phyloP scores from a whole-genome alignment of 768 basidiomycete genomes.

The Amylocystis lapponica region DNA sequence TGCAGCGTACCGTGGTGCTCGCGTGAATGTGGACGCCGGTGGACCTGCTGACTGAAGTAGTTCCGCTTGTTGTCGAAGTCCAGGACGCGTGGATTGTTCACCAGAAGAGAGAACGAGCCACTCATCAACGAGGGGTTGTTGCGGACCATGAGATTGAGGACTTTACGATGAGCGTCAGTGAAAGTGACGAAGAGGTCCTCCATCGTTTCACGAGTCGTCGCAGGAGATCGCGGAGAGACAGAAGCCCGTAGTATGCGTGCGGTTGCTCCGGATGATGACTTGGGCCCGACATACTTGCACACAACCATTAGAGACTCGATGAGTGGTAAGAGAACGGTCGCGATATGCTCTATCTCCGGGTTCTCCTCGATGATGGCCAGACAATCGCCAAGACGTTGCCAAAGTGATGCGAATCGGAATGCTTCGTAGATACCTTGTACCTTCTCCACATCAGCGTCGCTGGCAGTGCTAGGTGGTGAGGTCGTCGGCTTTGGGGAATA shows the following conservation, averaged over 20 bases:
- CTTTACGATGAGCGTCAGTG: constrained; percentile 88
- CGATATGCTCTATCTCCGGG: constrained; percentile 78
- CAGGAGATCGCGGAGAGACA: constrained; percentile 60
- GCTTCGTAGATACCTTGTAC: constrained; percentile 87
- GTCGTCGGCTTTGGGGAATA: constrained; percentile 58
- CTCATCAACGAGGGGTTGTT: constrained; percentile 98
- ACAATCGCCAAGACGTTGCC: constrained; percentile 88
- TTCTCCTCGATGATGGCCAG: constrained; percentile 77
- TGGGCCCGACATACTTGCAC: constrained; percentile 87
- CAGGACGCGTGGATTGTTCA: constrained; percentile 92
- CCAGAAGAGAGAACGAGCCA: constrained; percentile 93
- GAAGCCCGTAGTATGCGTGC: constrained; percentile 55
- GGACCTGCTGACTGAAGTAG: constrained; percentile 89
- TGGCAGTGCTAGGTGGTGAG: constrained; percentile 29
- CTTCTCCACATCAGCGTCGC: constrained; percentile 63
- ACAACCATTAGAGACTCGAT: constrained; percentile 99
- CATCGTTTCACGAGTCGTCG: constrained; percentile 69
- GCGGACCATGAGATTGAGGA: constrained; percentile 95
- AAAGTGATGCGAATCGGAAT: constrained; percentile 85
- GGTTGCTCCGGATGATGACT: constrained; percentile 38
- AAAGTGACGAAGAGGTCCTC: constrained; percentile 91
- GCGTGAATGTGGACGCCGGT: constrained; percentile 71
- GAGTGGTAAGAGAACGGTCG: constrained; percentile 86
- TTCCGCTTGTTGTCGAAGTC: constrained; percentile 99
- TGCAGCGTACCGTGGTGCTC: constrained; percentile 83